phyloP scores from a whole-genome alignment of 2,329 filamentous ascomycete genomes.

The Aureobasidium sp. region DNA sequence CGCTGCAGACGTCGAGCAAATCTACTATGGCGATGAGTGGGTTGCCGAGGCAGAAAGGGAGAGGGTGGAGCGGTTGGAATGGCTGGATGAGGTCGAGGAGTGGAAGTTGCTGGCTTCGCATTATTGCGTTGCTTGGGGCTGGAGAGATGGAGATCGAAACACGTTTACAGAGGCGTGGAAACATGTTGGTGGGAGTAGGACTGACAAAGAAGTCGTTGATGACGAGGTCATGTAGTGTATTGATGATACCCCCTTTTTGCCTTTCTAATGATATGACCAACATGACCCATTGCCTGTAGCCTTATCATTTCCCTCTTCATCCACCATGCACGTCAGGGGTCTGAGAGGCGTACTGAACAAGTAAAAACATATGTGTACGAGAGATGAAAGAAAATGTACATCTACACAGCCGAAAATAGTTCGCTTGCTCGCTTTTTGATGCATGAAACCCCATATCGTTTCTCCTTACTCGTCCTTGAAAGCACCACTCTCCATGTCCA shows the following conservation, averaged over 20 bases:
- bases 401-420: background rate
- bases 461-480: constrained; percentile 2
- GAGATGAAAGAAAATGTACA: too few relatives aligned
- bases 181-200: constrained; percentile 14
- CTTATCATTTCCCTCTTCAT: background rate
- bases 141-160: constrained; percentile 48
- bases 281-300: background rate
- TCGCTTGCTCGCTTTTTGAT: background rate
- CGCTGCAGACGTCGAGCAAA: constrained; percentile 56
- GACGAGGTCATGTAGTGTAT: constrained; percentile 14
- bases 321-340: background rate
- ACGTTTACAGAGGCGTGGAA: constrained; percentile 16
- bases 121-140: constrained; percentile 88
- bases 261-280: background rate
- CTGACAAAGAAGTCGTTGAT: constrained; percentile 15
- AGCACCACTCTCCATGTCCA: constrained; percentile 62
- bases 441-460: background rate
- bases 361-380: background rate
- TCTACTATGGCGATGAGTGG: constrained; percentile 60
- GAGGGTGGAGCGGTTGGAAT: constrained; percentile 71
- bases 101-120: constrained; percentile 81
- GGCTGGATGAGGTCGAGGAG: constrained; percentile 92
- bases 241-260: too few relatives aligned
- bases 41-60: constrained; percentile 64
- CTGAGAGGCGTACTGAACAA: background rate